phyloP scores from a whole-genome alignment of 495 filamentous ascomycete genomes.

The Durotheca rogersii region DNA sequence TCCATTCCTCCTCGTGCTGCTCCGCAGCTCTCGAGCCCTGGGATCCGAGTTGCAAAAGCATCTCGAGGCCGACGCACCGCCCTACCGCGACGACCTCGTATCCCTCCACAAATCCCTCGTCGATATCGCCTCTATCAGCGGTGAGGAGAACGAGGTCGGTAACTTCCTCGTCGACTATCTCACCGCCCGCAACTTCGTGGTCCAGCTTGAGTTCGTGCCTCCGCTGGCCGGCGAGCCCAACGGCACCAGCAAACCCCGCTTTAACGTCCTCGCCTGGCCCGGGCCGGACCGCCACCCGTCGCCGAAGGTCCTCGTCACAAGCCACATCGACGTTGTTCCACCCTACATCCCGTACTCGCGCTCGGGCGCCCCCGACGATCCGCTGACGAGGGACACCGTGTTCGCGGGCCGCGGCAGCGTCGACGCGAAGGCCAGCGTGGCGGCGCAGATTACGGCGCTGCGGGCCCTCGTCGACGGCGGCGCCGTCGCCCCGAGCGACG shows the following conservation, averaged over 20 bases:
- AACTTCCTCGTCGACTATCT: constrained; percentile 70
- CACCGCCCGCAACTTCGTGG: constrained; percentile 38
- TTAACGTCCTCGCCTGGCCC: constrained; percentile 79
- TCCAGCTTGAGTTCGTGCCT: constrained; percentile 66
- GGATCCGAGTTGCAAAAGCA: constrained; percentile 13
- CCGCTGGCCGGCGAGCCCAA: constrained; percentile 57
- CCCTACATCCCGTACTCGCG: constrained; percentile 15
- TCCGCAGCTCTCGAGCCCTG: constrained; percentile 14
- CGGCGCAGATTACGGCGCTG: constrained; percentile 70
- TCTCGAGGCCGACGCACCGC: constrained; percentile 22
- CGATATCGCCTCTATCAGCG: constrained; percentile 71
- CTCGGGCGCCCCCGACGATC: constrained; percentile 44
- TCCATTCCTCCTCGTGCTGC: constrained; percentile 11
- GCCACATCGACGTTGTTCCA: constrained; percentile 74
- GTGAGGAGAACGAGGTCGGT: constrained; percentile 68
- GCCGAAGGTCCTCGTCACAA: constrained; percentile 69
- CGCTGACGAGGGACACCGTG: constrained; percentile 44
- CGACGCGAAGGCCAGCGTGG: constrained; percentile 88
- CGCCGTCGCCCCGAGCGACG: constrained; percentile 45
- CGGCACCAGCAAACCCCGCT: constrained; percentile 42
- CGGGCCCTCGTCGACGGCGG: constrained; percentile 56
- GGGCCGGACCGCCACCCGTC: constrained; percentile 43
- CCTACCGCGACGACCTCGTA: constrained; percentile 57
- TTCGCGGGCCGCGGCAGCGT: constrained; percentile 76
- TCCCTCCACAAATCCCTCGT: constrained; percentile 76